Percentiles rank a stretch among this genome's conserved stretches.
Conservation (phyloP, 768 basidiomycete genomes). For the Podaxis mareebaensis region DNA sequence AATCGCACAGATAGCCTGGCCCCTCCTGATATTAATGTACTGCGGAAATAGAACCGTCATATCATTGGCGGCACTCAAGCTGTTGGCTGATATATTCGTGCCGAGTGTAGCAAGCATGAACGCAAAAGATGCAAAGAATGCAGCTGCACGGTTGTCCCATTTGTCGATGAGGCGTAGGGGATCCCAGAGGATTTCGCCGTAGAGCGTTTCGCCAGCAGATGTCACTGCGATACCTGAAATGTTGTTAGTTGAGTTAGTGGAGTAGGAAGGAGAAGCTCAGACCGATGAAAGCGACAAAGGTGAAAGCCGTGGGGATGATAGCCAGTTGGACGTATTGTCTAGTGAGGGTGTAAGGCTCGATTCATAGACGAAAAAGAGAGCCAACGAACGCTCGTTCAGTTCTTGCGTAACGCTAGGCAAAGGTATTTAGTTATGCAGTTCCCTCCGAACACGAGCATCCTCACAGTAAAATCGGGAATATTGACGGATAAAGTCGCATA, state of each 20-base stretch:
- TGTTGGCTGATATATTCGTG: conserved; percentile 78
- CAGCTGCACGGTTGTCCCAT: conserved; percentile 85
- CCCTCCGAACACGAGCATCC: conserved; percentile 1
- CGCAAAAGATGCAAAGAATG: conserved; percentile 79
- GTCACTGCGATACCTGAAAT: conserved; percentile 70
- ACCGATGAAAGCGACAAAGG: conserved; percentile 72
- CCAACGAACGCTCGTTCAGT: conserved; percentile 55
- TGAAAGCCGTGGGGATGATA: conserved; percentile 78
- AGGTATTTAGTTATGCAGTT: background rate
- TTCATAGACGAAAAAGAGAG: background rate
- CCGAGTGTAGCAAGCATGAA: conserved; percentile 75
- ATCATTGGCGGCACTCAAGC: conserved; percentile 75
- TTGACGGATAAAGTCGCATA: conserved; percentile 77
- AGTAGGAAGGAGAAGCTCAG: background rate
- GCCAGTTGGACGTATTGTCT: conserved; percentile 75
- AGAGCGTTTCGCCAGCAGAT: conserved; percentile 69
- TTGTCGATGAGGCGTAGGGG: conserved; percentile 72
- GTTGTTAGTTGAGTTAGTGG: background rate
- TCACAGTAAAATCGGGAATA: conserved; percentile 79
- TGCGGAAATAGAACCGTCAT: conserved; percentile 76
- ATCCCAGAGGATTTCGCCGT: conserved; percentile 70
- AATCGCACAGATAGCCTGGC: conserved; percentile 76
- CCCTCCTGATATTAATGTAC: conserved; percentile 81
- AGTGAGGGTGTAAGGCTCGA: background rate
- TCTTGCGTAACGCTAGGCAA: conserved; percentile 66